Evolutionary conservation across 129 eudicot genomes (phyloP).

Genomic region (Flaveria bidentis): DNA sequence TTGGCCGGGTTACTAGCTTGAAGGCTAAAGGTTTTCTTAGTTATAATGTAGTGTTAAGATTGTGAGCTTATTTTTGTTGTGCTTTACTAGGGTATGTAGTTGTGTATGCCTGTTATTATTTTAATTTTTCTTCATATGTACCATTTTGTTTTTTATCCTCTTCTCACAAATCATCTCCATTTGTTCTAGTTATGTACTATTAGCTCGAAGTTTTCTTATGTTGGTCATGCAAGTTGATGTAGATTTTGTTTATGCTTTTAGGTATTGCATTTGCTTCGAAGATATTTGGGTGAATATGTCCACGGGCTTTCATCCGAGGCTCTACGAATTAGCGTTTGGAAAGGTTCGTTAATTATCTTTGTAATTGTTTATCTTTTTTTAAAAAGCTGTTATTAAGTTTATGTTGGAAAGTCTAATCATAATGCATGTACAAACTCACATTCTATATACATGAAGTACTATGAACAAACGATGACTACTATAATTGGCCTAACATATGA

Average conservation of each 20-base stretch:
- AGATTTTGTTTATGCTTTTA: slow-evolving; percentile 36
- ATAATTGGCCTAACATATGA: slow-evolving; percentile 1
- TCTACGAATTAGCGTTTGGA: slow-evolving; percentile 91
- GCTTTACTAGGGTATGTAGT: not conserved
- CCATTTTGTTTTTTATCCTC: not conserved
- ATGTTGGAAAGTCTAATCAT: slow-evolving; percentile 13
- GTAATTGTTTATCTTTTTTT: not conserved
- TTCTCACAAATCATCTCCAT: not conserved
- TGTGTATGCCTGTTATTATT: not conserved
- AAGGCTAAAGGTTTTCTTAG: not conserved
- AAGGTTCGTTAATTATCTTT: slow-evolving; percentile 49
- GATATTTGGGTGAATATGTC: slow-evolving; percentile 94
- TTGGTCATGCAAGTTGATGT: slow-evolving; percentile 17
- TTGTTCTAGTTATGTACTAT: not conserved
- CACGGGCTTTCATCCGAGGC: slow-evolving; percentile 98
- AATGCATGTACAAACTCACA: slow-evolving; percentile 1
- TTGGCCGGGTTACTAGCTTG: not conserved
- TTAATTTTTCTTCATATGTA: slow-evolving; percentile 9
- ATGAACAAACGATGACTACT: not conserved
- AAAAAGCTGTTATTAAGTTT: not conserved
- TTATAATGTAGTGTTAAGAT: not conserved
- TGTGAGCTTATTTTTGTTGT: not conserved
- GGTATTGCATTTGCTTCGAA: slow-evolving; percentile 97
- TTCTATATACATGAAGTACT: not conserved
- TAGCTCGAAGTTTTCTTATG: slow-evolving; percentile 16